phyloP scores from a whole-genome alignment of 2,329 filamentous ascomycete genomes.

The Xylariales sp. region DNA sequence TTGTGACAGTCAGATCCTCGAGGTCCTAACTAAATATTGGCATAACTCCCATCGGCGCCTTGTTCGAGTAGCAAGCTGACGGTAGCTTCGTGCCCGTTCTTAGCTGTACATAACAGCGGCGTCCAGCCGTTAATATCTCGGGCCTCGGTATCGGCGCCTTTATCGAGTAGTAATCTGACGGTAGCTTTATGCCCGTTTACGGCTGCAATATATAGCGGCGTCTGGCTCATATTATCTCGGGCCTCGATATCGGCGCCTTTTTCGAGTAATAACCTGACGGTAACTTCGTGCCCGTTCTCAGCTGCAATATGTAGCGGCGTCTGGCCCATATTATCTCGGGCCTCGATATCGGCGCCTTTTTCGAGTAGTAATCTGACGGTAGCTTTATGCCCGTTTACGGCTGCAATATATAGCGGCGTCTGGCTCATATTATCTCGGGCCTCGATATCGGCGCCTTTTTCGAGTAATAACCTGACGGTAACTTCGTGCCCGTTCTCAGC shows the following conservation, averaged over 20 bases:
- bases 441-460: not conserved
- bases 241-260: not conserved
- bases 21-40: too few relatives aligned
- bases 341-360: not conserved
- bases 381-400: not conserved
- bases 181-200: not conserved
- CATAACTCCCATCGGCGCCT: too few relatives aligned
- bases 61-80: not conserved
- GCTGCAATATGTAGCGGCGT: not conserved
- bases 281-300: not conserved
- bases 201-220: not conserved
- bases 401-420: not conserved
- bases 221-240: not conserved
- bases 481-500: not conserved
- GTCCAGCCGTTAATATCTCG: not conserved
- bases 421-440: not conserved
- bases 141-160: not conserved
- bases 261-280: not conserved
- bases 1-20: too few relatives aligned
- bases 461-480: not conserved
- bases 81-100: not conserved
- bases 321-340: not conserved
- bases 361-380: not conserved
- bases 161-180: not conserved
- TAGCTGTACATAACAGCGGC: not conserved